A percentile compares a stretch with the other conserved stretches of the same genome.
These are phyloP conservation scores for Pseudogymnoascus sp. DNA, from an alignment of 2,329 filamentous ascomycete genomes.

Conservation along the genomic window DNA sequence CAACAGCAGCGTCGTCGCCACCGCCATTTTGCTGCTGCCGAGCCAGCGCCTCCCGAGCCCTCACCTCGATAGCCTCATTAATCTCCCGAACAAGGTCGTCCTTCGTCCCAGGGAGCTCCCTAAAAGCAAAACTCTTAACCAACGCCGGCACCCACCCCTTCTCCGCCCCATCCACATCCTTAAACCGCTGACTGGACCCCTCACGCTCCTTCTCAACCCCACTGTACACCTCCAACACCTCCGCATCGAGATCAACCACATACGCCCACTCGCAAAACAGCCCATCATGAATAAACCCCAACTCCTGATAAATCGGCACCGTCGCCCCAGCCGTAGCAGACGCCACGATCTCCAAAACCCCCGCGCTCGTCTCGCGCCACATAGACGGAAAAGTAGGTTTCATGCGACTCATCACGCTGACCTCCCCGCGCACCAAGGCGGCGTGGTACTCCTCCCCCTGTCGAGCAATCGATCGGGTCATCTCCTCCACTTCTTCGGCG, in stretches of 20 bases:
- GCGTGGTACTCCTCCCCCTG: neutral
- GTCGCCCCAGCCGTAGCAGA: neutral
- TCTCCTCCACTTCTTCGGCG: neutral
- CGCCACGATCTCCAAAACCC: slow-evolving; percentile 6
- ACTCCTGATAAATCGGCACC: neutral
- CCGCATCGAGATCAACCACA: neutral
- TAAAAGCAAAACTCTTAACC: neutral
- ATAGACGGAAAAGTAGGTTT: neutral
- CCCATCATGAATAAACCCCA: neutral
- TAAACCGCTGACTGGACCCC: neutral
- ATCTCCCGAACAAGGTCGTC: neutral
- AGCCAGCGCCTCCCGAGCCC: neutral
- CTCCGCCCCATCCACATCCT: neutral
- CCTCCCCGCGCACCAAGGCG: neutral
- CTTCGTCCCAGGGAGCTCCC: neutral
- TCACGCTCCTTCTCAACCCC: neutral
- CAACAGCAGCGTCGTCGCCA: neutral
- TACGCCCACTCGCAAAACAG: neutral
- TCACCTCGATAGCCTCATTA: neutral
- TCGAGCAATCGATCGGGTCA: neutral
- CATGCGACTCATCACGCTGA: neutral
- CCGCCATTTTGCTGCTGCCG: neutral
- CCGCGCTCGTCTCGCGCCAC: neutral
- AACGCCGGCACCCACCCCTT: neutral
- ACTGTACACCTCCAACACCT: neutral